Conservation (phyloP, 2,329 filamentous ascomycete genomes). For the Pseudogymnoascus sp. region DNA sequence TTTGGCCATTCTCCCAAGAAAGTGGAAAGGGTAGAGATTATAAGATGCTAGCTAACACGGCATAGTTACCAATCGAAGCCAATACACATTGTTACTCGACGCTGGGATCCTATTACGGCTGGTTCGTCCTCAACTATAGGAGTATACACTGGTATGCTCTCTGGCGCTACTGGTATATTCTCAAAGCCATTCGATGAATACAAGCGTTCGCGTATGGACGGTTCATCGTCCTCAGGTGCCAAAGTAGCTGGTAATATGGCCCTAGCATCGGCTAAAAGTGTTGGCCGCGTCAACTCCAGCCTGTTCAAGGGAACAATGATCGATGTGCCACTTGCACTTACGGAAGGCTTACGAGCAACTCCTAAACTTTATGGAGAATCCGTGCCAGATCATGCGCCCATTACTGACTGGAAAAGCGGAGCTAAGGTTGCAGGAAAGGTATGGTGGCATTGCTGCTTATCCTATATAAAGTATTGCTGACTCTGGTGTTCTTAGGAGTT, state of each 20-base stretch:
- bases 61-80: constrained; percentile 36
- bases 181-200: constrained; percentile 7
- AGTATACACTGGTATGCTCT: constrained; percentile 7
- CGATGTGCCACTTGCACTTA: constrained; percentile 39
- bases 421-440: constrained; percentile 63
- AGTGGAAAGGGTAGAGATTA: constrained; percentile 40
- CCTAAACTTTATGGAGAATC: constrained; percentile 56
- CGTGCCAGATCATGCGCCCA: constrained; percentile 70
- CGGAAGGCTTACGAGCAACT: constrained; percentile 44
- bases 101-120: constrained; percentile 28
- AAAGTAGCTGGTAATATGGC: constrained; percentile 12
- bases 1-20: constrained; percentile 32
- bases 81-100: constrained; percentile 25
- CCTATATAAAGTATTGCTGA: background rate
- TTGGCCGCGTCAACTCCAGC: constrained; percentile 32
- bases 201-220: background rate
- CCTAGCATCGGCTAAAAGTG: background rate
- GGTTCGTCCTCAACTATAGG: constrained; percentile 16
- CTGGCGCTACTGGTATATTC: constrained; percentile 12
- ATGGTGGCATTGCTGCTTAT: background rate
- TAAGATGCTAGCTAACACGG: constrained; percentile 19
- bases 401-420: constrained; percentile 66
- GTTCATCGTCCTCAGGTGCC: constrained; percentile 11
- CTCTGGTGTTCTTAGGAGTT: background rate
- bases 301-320: constrained; percentile 33